A percentile compares a stretch with the other conserved stretches of the same genome.
Evolutionary conservation across 2,329 filamentous ascomycete genomes (phyloP).

Genomic region (Zalaria obscura): DNA sequence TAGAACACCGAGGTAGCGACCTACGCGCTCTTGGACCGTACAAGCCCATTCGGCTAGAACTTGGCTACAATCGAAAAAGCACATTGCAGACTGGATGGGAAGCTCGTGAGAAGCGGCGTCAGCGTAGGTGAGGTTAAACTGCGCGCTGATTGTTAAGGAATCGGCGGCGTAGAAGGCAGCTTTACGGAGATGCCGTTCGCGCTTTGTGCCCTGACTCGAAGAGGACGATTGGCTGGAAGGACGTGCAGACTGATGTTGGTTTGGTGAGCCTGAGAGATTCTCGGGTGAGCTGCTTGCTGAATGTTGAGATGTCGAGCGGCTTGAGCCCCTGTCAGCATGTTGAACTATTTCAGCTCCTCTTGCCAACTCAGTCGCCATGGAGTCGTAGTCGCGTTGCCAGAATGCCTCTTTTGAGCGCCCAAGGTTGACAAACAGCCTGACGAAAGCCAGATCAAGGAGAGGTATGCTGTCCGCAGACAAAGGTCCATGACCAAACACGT

Average conservation of each 20-base stretch:
- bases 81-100: conserved; percentile 81
- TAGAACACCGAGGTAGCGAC: conserved; percentile 72
- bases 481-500: conserved; percentile 67
- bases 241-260: neutral
- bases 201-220: conserved; percentile 16
- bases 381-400: conserved; percentile 87
- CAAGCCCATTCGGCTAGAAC: conserved; percentile 90
- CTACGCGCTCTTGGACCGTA: conserved; percentile 87
- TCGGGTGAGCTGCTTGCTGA: conserved; percentile 33
- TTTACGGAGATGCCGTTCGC: conserved; percentile 78
- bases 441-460: conserved; percentile 79
- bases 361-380: conserved; percentile 76
- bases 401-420: conserved; percentile 83
- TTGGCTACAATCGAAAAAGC: conserved; percentile 85
- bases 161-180: conserved; percentile 94
- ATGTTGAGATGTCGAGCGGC: conserved; percentile 1
- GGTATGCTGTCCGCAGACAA: conserved; percentile 85
- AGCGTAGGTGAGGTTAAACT: conserved; percentile 70
- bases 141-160: conserved; percentile 77
- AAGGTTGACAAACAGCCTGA: conserved; percentile 86
- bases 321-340: conserved; percentile 39
- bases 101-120: conserved; percentile 74
- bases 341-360: conserved; percentile 62
- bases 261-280: conserved; percentile 12
- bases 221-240: conserved; percentile 15